Evolutionary conservation across 768 basidiomycete species (phyloP).

Genomic region (Boletus patriciae): DNA sequence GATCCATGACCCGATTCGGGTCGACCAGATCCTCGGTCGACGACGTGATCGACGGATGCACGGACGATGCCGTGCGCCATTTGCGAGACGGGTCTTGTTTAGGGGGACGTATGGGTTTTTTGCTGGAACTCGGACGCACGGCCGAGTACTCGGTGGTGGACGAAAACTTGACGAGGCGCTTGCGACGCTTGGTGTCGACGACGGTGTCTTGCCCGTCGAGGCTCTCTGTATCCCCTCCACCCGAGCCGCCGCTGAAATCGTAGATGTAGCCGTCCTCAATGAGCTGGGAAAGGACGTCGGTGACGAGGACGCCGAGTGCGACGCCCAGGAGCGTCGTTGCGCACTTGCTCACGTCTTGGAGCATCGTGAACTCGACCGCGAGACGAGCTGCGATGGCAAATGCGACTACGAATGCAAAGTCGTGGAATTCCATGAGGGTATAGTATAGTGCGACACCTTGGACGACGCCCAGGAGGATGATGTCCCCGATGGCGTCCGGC

Average conservation of each 20-base stretch:
- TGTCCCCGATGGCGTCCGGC: conserved; percentile 49
- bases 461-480: conserved; percentile 68
- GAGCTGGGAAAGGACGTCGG: conserved; percentile 68
- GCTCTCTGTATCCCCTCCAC: conserved; percentile 22
- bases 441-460: conserved; percentile 76
- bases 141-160: conserved; percentile 36
- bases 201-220: conserved; percentile 9
- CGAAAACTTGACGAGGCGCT: conserved; percentile 50
- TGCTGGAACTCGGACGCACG: conserved; percentile 22
- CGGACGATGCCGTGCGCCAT: conserved; percentile 37
- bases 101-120: conserved; percentile 28
- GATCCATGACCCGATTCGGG: conserved; percentile 56
- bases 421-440: conserved; percentile 53
- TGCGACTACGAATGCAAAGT: conserved; percentile 55
- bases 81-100: conserved; percentile 31
- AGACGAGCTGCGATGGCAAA: conserved; percentile 62
- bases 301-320: conserved; percentile 66
- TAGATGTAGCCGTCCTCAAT: conserved; percentile 50
- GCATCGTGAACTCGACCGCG: conserved; percentile 57
- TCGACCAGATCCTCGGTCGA: conserved; percentile 67
- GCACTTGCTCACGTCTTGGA: conserved; percentile 54
- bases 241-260: conserved; percentile 18
- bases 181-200: conserved; percentile 30
- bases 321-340: conserved; percentile 64
- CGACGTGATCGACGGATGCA: conserved; percentile 59